Base-by-base conservation (phyloP, 2,329 filamentous ascomycete genomes). In the Penicillium hesseltinei region DNA sequence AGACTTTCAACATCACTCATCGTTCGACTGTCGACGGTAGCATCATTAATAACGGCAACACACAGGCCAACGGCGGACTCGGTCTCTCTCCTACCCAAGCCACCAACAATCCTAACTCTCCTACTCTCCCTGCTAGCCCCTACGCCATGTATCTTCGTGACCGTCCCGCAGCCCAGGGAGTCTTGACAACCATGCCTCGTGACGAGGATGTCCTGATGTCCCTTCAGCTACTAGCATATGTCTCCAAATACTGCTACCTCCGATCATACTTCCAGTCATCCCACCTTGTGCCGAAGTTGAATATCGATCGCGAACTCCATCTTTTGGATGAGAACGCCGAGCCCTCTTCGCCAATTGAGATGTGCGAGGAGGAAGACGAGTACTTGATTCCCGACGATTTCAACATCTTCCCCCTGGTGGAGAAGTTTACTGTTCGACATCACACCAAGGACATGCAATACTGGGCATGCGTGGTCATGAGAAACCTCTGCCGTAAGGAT, bases 151-250 rank as follows among this genome's bases (percentile, higher is more conserved):
- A 93, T 69, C 82, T 92, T 27, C 84, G 91, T 50, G 89, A 96
- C 66, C 87, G 89, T 38, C 85, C 89, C 42, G 75, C 80, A 27
- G 84, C 86, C 68, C 84, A 88, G 17, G 87, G 88, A 65, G 88
- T 95, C 66, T 80, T 96, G 33, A 90, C 92, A 29, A 89, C 92
- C 11, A 96, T 97, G 89, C 94, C 94, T 10, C 87, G 94, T 50
- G 94, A 99, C 68, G 94, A 99, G 74, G 94, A 99, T 69, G 94
- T 99, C 2, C 81, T 99, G 62, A 97, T 99, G 93, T 97, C 94
- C 6, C 82, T 99, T 38, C 94, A 99, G 75, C 84, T 99, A 21
- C 84, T 99, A 45, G 94, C 94, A 17, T 99, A 99, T 73, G 93
- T 99, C 56, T 97, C 92, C 25, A 99, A 99, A 75, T 99, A 99